Evolutionary conservation across 1,284 basidiomycete species (phyloP), one percentile per base, ranked within the genome.

Genomic region (Leccinum fuscescens): DNA sequence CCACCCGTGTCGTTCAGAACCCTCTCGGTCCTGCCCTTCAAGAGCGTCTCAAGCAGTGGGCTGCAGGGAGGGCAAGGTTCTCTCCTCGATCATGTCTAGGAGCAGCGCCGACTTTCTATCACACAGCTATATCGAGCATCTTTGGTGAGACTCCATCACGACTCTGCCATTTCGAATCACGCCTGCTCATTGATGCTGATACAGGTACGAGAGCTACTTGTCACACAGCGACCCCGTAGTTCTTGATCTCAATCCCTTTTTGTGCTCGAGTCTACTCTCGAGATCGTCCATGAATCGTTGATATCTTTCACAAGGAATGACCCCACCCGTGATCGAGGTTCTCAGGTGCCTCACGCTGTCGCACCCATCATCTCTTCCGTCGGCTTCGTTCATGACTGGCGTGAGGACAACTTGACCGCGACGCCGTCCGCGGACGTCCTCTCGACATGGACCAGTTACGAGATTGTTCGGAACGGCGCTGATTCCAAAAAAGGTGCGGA

Each of bases 241-340:
- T 1, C 83, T 96, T 54, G 88, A 89, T 33, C 80, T 98, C 69
- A 98, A 98, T 72, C 96, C 96, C 0, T 98, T 96, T 98, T 99
- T 72, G 93, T 98, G n/a, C 86, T 98, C 59, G 95, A 98, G 78
- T 55, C 15, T 50, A 27, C 12, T 46, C 39, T 31, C 5, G 35
- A 2, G 14, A 49, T 42, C 5, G 12, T 42, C 29, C 29, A 9
- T 58, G 24, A n/a, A 11, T 57, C 31, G n/a, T 57, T 59, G 17
- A 55, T 39, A 42, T 51, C 53, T 14, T 60, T 56, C 37, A 17
- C 37, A 68, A 94, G 92, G 74, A 92, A 96, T 71, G 95, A 98
- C 73, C 95, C 95, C 0, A 96, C 93, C 0, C 94, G 94, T 0
- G 85, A 93, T 62, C 86, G 91, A 52, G 91, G 93, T 52, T 82